Evolutionary conservation across 495 filamentous ascomycete species (phyloP).

Genomic region (Chaetomium tenue): DNA sequence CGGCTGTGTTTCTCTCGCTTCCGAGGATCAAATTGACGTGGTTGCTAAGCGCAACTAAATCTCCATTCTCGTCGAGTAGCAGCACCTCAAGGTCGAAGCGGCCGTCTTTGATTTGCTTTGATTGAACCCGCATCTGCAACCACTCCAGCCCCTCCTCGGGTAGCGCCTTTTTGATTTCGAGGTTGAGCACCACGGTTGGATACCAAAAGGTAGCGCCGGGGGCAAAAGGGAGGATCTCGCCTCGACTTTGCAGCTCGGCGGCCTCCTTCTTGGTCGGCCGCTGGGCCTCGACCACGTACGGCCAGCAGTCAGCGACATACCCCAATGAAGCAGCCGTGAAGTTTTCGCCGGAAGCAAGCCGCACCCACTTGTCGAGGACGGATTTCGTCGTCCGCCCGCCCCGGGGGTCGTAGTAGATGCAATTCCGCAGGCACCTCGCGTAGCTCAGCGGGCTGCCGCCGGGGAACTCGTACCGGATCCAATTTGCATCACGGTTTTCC

Average conservation of each 20-base stretch:
- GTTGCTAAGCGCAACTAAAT: constrained; percentile 60
- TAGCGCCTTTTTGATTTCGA: constrained; percentile 65
- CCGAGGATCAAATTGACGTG: constrained; percentile 62
- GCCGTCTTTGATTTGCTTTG: constrained; percentile 60
- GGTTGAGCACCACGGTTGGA: constrained; percentile 68
- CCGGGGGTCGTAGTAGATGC: constrained; percentile 57
- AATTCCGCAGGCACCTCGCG: constrained; percentile 50
- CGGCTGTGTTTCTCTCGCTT: constrained; percentile 34
- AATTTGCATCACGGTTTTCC: constrained; percentile 43
- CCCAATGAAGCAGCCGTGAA: constrained; percentile 58
- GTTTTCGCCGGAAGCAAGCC: constrained; percentile 48
- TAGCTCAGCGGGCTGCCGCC: constrained; percentile 51
- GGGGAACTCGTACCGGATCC: constrained; percentile 38
- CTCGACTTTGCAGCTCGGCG: constrained; percentile 1
- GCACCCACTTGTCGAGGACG: constrained; percentile 66
- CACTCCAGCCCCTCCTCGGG: constrained; percentile 61
- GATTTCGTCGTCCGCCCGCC: constrained; percentile 41
- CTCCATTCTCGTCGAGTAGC: constrained; percentile 55
- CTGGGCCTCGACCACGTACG: constrained; percentile 34
- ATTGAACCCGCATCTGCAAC: constrained; percentile 59
- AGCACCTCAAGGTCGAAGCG: constrained; percentile 64
- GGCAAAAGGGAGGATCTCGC: constrained; percentile 20
- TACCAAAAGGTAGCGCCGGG: constrained; percentile 58
- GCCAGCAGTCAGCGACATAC: constrained; percentile 57
- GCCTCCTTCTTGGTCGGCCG: constrained; percentile 20